Base-by-base conservation (phyloP, 768 basidiomycete genomes). In the Mycena galopus region DNA sequence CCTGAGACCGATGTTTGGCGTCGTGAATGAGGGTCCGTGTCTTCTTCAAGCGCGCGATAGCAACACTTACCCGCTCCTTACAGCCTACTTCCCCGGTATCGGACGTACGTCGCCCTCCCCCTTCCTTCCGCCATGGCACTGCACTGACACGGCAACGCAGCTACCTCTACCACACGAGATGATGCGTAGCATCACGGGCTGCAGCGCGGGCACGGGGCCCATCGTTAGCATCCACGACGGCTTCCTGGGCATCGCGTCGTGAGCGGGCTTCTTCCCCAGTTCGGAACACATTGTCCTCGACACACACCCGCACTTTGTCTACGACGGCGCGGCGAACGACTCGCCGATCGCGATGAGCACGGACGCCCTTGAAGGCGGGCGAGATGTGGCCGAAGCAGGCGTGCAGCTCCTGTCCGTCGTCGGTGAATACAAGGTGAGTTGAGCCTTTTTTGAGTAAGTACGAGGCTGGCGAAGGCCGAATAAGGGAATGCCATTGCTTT, bases 151-250 rank as follows among this genome's bases (percentile, higher is more conserved):
- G 8, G 53, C 14, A 4, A 14, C 11, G 16, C 51, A 84, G 88
- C 82, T 82, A 87, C 83, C 77, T 86, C 72, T 63, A 60, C 77
- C 88, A 78, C 85, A 86, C 81, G 71, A 88, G 61, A 86, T 86
- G 78, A 85, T 92, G 57, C 86, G 91, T 35, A 78, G 78, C n/a
- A 88, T 92, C 73, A 91, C 92, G 8, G 91, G 91, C 35, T 76
- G 84, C 50, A 92, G 92, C 84, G 87, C 76, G 77, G 88, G 72
- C 80, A 21, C 44, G 4, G 60, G 60, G 5, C 88, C 60, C 84
- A 85, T 81, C 78, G 84, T 90, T 39, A 63, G 79, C 21, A 76
- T 90, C 35, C 89, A 89, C 76, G 88, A 90, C 67, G 86, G 86
- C 50, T 89, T 90, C 79, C 66, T 79, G 21, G 86, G 86, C 66